phyloP scores from a whole-genome alignment of 495 filamentous ascomycete species.

The Penicillium dipodomyicola region DNA sequence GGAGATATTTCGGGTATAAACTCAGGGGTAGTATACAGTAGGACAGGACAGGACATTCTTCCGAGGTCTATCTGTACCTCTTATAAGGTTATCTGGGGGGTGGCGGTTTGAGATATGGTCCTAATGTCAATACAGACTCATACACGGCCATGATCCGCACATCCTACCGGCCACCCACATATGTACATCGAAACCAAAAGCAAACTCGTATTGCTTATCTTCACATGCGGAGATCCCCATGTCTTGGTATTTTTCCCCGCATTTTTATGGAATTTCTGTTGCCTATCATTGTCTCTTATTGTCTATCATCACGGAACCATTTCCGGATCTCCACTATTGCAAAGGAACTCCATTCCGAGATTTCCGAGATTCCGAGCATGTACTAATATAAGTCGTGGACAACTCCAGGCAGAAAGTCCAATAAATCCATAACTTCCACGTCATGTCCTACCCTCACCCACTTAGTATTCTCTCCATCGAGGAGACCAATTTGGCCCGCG shows the following conservation, averaged over 20 bases:
- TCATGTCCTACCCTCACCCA: constrained; percentile 48
- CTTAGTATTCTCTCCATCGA: constrained; percentile 46
- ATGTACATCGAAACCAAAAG: background rate
- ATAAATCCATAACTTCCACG: background rate
- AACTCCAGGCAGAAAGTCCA: background rate
- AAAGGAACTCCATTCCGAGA: constrained; percentile 5
- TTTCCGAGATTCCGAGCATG: constrained; percentile 5
- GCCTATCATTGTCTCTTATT: too few species aligned
- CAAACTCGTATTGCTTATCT: constrained; percentile 5
- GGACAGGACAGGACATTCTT: background rate
- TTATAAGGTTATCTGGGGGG: background rate
- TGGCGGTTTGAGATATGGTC: background rate
- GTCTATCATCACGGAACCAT: background rate
- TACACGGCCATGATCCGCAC: constrained; percentile 2
- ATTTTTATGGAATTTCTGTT: background rate
- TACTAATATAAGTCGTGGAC: background rate
- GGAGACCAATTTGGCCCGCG: constrained; percentile 48
- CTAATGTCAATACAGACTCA: background rate
- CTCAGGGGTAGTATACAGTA: background rate
- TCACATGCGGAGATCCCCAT: background rate
- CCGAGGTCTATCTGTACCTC: background rate
- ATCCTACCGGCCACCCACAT: background rate
- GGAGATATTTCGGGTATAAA: background rate
- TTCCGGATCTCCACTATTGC: constrained; percentile 2
- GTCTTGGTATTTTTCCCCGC: constrained; percentile 8